Conservation (phyloP, 2,329 filamentous ascomycete species). For the Fusarium algeriense region DNA sequence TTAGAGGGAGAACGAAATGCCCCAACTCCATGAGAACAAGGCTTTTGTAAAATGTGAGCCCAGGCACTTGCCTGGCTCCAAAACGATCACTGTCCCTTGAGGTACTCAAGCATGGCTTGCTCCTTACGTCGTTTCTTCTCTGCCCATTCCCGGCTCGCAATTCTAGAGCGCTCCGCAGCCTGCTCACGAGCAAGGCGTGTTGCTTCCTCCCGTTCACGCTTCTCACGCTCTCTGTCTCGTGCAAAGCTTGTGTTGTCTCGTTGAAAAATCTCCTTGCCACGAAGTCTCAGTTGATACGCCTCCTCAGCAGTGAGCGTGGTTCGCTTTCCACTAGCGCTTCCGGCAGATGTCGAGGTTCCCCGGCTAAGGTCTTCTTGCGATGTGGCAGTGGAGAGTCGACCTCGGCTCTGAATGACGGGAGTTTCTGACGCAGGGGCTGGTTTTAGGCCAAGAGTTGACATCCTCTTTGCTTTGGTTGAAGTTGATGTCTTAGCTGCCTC, state of each 20-base stretch:
- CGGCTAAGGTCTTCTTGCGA: conserved; percentile 51
- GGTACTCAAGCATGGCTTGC: conserved; percentile 35
- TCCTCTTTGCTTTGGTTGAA: conserved; percentile 42
- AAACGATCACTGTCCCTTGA: conserved; percentile 8
- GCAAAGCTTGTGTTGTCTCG: conserved; percentile 61
- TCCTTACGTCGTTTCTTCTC: conserved; percentile 66
- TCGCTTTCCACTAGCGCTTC: conserved; percentile 59
- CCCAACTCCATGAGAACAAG: background rate
- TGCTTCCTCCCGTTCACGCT: conserved; percentile 64
- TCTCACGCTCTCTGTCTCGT: conserved; percentile 65
- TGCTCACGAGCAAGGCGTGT: conserved; percentile 68
- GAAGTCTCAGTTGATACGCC: conserved; percentile 62
- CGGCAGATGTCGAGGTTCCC: conserved; percentile 61
- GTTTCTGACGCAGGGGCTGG: conserved; percentile 6
- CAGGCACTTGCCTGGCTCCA: background rate
- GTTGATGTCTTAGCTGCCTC: conserved; percentile 33
- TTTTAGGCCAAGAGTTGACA: conserved; percentile 39
- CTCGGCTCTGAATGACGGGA: conserved; percentile 42
- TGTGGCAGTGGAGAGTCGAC: conserved; percentile 44
- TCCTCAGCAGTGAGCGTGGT: conserved; percentile 65
- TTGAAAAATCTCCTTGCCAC: conserved; percentile 66
- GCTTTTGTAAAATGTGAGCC: background rate
- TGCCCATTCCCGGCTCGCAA: conserved; percentile 71
- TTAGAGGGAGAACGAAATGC: background rate
- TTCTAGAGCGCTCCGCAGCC: conserved; percentile 71